Percentiles rank a stretch among this genome's conserved stretches.
These are phyloP conservation scores for Neurospora sp. DNA, from an alignment of 495 filamentous ascomycete species.

Conservation along the genomic window DNA sequence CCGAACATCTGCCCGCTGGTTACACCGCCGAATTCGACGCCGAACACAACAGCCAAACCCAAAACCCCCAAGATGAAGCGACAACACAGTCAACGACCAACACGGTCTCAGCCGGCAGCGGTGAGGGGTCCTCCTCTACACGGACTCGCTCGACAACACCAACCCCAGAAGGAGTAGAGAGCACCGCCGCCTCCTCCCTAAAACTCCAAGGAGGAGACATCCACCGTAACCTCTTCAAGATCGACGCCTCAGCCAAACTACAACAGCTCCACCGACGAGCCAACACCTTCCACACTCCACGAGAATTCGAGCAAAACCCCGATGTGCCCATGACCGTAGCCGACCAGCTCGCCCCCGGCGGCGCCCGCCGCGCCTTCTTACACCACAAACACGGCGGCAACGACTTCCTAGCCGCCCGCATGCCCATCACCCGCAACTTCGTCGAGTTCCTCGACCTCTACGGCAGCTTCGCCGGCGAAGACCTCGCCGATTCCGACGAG, in stretches of 20 bases:
- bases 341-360: constrained; percentile 47
- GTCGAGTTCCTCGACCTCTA: constrained; percentile 61
- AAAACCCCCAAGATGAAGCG: constrained; percentile 13
- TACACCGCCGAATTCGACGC: constrained; percentile 34
- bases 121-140: constrained; percentile 60
- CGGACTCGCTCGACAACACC: constrained; percentile 20
- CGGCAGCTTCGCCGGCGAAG: constrained; percentile 62
- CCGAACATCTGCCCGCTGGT: constrained; percentile 36
- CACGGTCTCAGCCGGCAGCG: constrained; percentile 42
- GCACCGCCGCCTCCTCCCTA: constrained; percentile 41
- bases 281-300: constrained; percentile 46
- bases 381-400: constrained; percentile 26
- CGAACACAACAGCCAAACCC: neutral
- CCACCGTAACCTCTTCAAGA: constrained; percentile 58
- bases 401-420: constrained; percentile 30
- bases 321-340: constrained; percentile 30
- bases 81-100: constrained; percentile 8
- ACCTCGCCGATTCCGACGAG: constrained; percentile 56
- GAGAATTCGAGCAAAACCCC: constrained; percentile 14
- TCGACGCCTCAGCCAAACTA: constrained; percentile 40
- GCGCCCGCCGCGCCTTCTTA: constrained; percentile 51
- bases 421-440: constrained; percentile 52
- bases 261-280: constrained; percentile 40
- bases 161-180: neutral
- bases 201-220: constrained; percentile 58